Conservation (phyloP, 129 eudicot species). For the Sambucus nigra region DNA sequence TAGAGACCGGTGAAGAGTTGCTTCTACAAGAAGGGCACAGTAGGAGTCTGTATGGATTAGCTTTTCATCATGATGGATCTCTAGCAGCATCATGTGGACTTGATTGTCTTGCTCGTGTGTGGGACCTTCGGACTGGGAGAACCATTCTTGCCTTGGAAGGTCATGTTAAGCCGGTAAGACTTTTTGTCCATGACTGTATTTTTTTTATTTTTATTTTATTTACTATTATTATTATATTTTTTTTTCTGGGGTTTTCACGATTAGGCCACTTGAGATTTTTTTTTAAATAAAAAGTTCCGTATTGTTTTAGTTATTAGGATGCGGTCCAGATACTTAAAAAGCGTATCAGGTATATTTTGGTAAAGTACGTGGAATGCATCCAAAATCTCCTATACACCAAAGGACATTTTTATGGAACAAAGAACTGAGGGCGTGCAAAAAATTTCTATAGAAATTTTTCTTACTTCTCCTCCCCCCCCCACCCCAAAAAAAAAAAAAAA, state of each 20-base stretch:
- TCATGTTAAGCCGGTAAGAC: constrained; percentile 90
- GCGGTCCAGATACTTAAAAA: too few relatives aligned
- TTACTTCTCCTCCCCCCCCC: too few relatives aligned
- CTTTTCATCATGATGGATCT: constrained; percentile 91
- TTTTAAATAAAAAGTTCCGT: too few relatives aligned
- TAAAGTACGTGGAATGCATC: too few relatives aligned
- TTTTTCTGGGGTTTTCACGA: neutral
- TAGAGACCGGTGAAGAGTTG: constrained; percentile 79
- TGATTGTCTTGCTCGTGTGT: constrained; percentile 93
- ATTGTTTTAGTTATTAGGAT: too few relatives aligned
- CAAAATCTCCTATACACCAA: too few relatives aligned
- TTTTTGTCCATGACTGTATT: neutral
- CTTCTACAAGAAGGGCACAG: constrained; percentile 98
- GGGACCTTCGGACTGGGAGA: constrained; percentile 94
- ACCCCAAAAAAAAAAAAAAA: too few relatives aligned
- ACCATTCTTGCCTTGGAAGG: constrained; percentile 94
- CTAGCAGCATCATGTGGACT: constrained; percentile 87
- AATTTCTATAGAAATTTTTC: too few relatives aligned
- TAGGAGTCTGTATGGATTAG: constrained; percentile 78
- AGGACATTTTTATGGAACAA: too few relatives aligned
- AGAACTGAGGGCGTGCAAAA: too few relatives aligned
- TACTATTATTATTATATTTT: neutral
- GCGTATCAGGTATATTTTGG: too few relatives aligned
- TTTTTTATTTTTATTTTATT: neutral
- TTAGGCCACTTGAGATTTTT: too few relatives aligned